phyloP scores from a whole-genome alignment of 2,329 filamentous ascomycete species.

The Periconia macrospinosa region DNA sequence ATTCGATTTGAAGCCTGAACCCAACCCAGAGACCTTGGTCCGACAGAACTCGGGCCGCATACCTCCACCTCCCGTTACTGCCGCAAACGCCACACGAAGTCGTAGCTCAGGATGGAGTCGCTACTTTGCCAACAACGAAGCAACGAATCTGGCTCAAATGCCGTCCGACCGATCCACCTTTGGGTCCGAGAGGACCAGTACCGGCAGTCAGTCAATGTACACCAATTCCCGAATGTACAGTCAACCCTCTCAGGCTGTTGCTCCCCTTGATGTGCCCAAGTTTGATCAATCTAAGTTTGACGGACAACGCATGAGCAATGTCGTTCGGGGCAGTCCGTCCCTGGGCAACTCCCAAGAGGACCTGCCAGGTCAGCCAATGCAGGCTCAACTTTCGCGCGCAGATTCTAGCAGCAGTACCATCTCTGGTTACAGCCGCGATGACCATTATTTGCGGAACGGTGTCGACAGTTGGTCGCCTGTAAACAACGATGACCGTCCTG shows the following conservation, averaged over 20 bases:
- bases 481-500: slow-evolving; percentile 32
- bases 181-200: slow-evolving; percentile 43
- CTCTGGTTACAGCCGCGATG: slow-evolving; percentile 35
- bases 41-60: slow-evolving; percentile 40
- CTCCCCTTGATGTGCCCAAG: slow-evolving; percentile 60
- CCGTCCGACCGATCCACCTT: slow-evolving; percentile 55
- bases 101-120: slow-evolving; percentile 74
- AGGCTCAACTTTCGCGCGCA: slow-evolving; percentile 41
- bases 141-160: slow-evolving; percentile 57
- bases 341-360: slow-evolving; percentile 60
- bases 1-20: slow-evolving; percentile 44
- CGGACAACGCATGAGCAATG: slow-evolving; percentile 65
- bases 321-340: slow-evolving; percentile 70
- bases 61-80: slow-evolving; percentile 11
- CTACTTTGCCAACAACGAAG: slow-evolving; percentile 75
- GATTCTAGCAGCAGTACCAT: slow-evolving; percentile 40
- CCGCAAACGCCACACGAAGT: slow-evolving; percentile 28
- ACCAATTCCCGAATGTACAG: slow-evolving; percentile 61
- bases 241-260: slow-evolving; percentile 69
- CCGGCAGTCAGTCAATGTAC: slow-evolving; percentile 41
- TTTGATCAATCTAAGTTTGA: slow-evolving; percentile 56
- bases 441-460: slow-evolving; percentile 32
- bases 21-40: slow-evolving; percentile 31
- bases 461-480: slow-evolving; percentile 43
- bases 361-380: slow-evolving; percentile 38